Conservation (phyloP, 768 basidiomycete species). For the Amanita pseudoporphyria region DNA sequence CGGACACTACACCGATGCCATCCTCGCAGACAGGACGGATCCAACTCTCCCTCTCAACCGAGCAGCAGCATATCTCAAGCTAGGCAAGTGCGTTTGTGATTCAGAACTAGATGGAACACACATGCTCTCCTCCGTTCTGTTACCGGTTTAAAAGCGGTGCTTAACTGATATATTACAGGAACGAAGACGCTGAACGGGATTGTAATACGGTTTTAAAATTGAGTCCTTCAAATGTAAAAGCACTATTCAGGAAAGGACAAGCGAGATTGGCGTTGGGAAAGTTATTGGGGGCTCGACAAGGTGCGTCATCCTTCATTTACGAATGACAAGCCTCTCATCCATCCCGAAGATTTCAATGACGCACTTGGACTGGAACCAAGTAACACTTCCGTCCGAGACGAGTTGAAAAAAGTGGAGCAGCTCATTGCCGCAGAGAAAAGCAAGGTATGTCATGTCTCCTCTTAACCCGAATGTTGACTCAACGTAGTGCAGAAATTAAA, state of each 20-base stretch:
- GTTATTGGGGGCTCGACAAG: constrained; percentile 49
- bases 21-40: constrained; percentile 59
- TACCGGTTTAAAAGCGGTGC: constrained; percentile 6
- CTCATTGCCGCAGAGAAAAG: constrained; percentile 26
- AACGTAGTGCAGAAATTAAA: constrained; percentile 17
- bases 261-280: constrained; percentile 51
- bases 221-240: constrained; percentile 61
- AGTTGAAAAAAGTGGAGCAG: constrained; percentile 43
- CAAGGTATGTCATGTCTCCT: constrained; percentile 19
- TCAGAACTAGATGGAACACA: neutral
- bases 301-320: constrained; percentile 30
- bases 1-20: constrained; percentile 80
- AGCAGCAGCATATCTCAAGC: constrained; percentile 86
- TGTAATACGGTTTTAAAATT: constrained; percentile 56
- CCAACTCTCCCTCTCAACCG: constrained; percentile 81
- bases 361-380: constrained; percentile 53
- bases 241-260: constrained; percentile 68
- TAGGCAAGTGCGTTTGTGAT: constrained; percentile 74
- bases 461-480: neutral
- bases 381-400: constrained; percentile 54
- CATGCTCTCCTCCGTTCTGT: neutral
- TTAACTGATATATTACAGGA: constrained; percentile 27
- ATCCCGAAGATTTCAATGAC: constrained; percentile 44
- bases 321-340: neutral
- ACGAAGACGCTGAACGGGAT: constrained; percentile 75